Evolutionary conservation across 208 protist genomes (phyloP).

Genomic region (Trypanosoma congolense): DNA sequence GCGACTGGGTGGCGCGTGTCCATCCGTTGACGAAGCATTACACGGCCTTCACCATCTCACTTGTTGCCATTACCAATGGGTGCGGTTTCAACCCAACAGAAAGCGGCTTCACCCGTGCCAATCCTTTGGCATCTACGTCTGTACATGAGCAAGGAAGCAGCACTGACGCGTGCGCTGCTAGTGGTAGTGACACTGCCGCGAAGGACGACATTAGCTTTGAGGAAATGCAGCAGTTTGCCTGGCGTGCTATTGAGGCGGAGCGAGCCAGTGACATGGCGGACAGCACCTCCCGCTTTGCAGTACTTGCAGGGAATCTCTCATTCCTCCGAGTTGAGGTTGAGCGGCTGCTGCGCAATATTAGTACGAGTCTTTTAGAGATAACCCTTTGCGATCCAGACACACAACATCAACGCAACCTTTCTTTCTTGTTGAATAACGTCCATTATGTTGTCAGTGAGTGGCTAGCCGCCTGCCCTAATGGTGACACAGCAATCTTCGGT

Average conservation of each 20-base stretch:
- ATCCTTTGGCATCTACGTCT: no score
- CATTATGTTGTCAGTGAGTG: constrained; percentile 26
- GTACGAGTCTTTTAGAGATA: constrained; percentile 19
- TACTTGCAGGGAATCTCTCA: constrained; percentile 52
- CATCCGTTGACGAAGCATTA: constrained; percentile 49
- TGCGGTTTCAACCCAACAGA: constrained; percentile 23
- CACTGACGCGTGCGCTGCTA: background rate
- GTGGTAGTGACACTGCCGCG: background rate
- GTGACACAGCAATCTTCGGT: constrained; percentile 17
- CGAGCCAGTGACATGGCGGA: constrained; percentile 52
- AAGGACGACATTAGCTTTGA: constrained; percentile 9
- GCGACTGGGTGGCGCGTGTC: constrained; percentile 19
- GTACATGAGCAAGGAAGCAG: no score
- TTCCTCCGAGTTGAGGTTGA: constrained; percentile 68
- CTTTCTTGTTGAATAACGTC: constrained; percentile 54
- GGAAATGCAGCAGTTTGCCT: constrained; percentile 37
- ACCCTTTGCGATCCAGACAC: constrained; percentile 4
- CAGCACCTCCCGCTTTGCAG: constrained; percentile 53
- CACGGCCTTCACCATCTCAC: constrained; percentile 28
- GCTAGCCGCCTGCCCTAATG: constrained; percentile 19
- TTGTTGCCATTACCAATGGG: constrained; percentile 33
- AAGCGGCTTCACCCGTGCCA: no score
- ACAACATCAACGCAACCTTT: constrained; percentile 14
- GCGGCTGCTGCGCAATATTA: constrained; percentile 44
- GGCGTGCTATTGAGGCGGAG: constrained; percentile 46